These are phyloP conservation scores for Anisodus acutangulus DNA, from an alignment of 257 asterid species.

Conservation along the genomic window DNA sequence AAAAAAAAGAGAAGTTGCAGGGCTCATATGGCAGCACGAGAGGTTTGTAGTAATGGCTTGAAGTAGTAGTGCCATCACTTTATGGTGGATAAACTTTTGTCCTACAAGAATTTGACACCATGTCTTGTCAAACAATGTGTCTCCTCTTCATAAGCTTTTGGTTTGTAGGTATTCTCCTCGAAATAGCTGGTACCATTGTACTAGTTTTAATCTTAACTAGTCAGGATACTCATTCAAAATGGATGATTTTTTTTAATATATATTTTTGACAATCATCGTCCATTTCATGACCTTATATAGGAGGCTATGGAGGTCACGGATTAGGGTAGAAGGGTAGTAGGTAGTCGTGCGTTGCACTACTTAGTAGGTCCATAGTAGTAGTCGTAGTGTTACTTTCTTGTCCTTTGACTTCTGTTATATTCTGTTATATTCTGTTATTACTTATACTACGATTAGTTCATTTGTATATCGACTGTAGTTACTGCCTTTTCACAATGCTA, in stretches of 20 bases:
- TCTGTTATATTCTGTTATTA: no score
- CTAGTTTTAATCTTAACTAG: not conserved
- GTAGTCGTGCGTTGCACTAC: no score
- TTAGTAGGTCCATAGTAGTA: no score
- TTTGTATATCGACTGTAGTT: no score
- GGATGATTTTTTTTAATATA: not conserved
- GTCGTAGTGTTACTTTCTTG: no score
- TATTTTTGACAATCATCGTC: not conserved
- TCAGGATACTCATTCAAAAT: not conserved
- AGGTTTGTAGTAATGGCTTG: not conserved
- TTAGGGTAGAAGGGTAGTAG: no score
- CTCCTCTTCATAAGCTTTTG: not conserved
- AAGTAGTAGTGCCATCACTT: not conserved
- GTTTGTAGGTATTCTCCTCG: not conserved
- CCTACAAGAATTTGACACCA: not conserved
- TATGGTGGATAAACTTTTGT: not conserved
- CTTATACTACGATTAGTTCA: no score
- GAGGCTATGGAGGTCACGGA: no score
- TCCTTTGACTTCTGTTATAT: no score
- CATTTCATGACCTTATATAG: no score
- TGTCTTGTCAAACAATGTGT: not conserved
- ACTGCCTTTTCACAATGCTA: no score
- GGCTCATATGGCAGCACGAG: not conserved
- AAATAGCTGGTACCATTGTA: slow-evolving; percentile 4
- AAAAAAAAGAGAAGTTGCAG: no score